Percentiles rank a stretch among this genome's conserved stretches.
Evolutionary conservation across 2,329 filamentous ascomycete genomes (phyloP).

Genomic region (Aspergillus niger): DNA sequence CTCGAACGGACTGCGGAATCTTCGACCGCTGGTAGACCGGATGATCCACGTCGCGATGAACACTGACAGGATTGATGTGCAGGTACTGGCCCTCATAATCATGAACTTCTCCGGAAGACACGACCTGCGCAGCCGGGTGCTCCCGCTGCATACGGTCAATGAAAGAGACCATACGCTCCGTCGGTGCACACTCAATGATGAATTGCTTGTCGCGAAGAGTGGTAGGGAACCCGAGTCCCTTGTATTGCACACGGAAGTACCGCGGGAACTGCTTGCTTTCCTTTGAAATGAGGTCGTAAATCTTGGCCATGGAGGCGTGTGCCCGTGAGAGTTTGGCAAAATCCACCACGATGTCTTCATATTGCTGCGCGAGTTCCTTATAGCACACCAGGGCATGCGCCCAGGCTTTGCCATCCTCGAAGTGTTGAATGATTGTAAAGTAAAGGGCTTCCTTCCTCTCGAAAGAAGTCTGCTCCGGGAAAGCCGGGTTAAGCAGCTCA

Average conservation of each 20-base stretch:
- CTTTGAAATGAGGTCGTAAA: constrained; percentile 85
- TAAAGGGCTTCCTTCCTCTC: constrained; percentile 91
- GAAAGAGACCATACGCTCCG: constrained; percentile 77
- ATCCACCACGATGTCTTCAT: constrained; percentile 86
- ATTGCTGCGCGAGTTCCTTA: constrained; percentile 86
- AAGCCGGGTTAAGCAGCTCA: constrained; percentile 70
- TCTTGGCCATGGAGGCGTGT: constrained; percentile 85
- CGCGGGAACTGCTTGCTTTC: constrained; percentile 76
- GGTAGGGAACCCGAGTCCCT: constrained; percentile 81
- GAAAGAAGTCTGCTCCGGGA: constrained; percentile 82
- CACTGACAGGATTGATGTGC: constrained; percentile 76
- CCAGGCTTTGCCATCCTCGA: constrained; percentile 94
- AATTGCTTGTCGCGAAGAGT: constrained; percentile 86
- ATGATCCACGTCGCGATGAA: constrained; percentile 79
- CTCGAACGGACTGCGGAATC: constrained; percentile 78
- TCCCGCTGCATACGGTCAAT: constrained; percentile 90
- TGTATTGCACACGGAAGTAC: constrained; percentile 90
- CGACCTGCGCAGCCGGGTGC: constrained; percentile 80
- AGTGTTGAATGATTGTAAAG: constrained; percentile 92
- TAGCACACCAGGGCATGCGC: constrained; percentile 84
- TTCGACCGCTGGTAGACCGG: constrained; percentile 86
- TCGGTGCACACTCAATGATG: constrained; percentile 80
- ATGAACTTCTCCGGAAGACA: constrained; percentile 69
- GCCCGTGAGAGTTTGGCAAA: constrained; percentile 88
- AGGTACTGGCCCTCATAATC: constrained; percentile 90